These are phyloP conservation scores for Pichia nanzhaoensis DNA, from an alignment of 805 yeast species.

Conservation along the genomic window DNA sequence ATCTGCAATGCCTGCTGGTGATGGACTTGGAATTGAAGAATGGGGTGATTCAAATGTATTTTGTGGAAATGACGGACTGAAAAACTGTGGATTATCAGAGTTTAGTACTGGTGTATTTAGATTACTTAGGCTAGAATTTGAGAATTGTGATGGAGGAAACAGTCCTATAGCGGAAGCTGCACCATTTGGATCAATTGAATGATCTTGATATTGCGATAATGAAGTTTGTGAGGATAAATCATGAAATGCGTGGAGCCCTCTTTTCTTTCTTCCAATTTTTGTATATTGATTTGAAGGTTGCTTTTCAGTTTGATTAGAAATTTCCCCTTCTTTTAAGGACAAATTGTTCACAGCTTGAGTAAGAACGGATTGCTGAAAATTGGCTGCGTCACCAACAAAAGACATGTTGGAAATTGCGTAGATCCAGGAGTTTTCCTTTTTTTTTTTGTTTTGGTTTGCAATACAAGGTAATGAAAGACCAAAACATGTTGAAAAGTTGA, in stretches of 20 bases:
- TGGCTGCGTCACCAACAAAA: conserved; percentile 1
- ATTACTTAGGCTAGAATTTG: too few relatives aligned
- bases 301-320: not conserved
- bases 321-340: not conserved
- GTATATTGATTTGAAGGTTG: not conserved
- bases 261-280: conserved; percentile 13
- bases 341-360: conserved; percentile 15
- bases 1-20: too few relatives aligned
- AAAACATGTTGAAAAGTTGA: too few relatives aligned
- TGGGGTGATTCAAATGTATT: not conserved
- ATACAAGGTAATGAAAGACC: too few relatives aligned
- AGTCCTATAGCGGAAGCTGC: conserved; percentile 29
- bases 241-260: conserved; percentile 26
- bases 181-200: conserved; percentile 26
- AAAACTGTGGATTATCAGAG: too few relatives aligned
- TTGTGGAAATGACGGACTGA: not conserved
- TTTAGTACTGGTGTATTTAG: too few relatives aligned
- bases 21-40: not conserved
- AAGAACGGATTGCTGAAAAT: conserved; percentile 12
- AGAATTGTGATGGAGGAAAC: conserved; percentile 2
- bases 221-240: conserved; percentile 15
- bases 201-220: not conserved
- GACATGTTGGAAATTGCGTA: not conserved
- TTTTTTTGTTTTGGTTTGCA: too few relatives aligned
- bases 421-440: too few relatives aligned